These are phyloP conservation scores for Phytophthora europaea DNA, from an alignment of 352 stramenopile genomes.

Conservation along the genomic window DNA sequence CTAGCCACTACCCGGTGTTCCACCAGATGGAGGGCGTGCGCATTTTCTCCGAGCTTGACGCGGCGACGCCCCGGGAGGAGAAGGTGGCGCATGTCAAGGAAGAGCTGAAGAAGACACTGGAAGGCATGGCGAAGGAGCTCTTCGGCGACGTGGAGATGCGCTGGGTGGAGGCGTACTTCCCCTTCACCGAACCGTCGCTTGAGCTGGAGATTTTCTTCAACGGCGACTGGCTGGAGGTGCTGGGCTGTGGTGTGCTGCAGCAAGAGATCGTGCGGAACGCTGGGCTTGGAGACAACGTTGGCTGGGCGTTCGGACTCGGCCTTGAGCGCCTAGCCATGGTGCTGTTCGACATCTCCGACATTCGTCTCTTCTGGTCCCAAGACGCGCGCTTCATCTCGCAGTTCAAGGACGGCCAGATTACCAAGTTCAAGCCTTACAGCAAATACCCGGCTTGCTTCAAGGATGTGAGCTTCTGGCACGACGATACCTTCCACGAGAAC, in stretches of 20 bases:
- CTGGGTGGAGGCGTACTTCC: conserved; percentile 99
- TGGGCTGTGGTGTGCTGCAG: conserved; percentile 98
- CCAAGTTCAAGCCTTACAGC: conserved; percentile 98
- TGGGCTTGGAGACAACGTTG: conserved; percentile 87
- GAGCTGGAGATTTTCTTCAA: conserved; percentile 99
- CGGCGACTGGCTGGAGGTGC: conserved; percentile 98
- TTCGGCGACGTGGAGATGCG: conserved; percentile 96
- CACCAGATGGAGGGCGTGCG: conserved; percentile 99
- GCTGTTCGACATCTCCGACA: conserved; percentile 99
- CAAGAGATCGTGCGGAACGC: conserved; percentile 94
- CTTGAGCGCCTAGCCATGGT: conserved; percentile 99
- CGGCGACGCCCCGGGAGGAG: conserved; percentile 66
- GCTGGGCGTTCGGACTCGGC: conserved; percentile 99
- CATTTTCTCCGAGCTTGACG: conserved; percentile 91
- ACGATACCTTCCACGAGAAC: conserved; percentile 94
- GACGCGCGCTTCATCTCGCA: conserved; percentile 96
- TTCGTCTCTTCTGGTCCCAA: conserved; percentile 99
- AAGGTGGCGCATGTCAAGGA: conserved; percentile 86
- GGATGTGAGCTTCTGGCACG: conserved; percentile 99
- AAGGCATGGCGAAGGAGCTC: conserved; percentile 95
- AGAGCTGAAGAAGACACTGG: conserved; percentile 96
- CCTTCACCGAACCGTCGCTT: conserved; percentile 98
- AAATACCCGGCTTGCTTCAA: conserved; percentile 99
- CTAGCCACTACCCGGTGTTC: conserved; percentile 99
- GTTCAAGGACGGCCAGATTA: conserved; percentile 94